phyloP scores from a whole-genome alignment of 202 grass and related monocot genomes.

The Carex sylvatica region DNA sequence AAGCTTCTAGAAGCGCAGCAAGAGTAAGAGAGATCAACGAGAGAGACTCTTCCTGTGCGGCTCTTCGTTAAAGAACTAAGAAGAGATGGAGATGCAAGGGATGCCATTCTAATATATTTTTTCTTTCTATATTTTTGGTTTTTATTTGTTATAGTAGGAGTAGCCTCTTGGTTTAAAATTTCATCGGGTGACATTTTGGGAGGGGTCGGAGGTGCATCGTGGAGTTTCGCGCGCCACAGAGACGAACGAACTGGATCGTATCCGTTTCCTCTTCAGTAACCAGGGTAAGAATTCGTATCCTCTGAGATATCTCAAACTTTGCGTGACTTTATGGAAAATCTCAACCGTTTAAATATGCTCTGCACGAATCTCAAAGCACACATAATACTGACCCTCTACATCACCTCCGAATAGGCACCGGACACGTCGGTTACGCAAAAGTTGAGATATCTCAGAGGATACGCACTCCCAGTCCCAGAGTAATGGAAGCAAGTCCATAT shows the following conservation, averaged over 20 bases:
- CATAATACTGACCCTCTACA: no score
- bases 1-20: slow-evolving; percentile 19
- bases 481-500: no score
- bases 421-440: no score
- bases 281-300: no score
- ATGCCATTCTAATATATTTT: slow-evolving; percentile 30
- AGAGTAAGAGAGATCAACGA: slow-evolving; percentile 16
- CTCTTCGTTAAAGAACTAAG: slow-evolving; percentile 38
- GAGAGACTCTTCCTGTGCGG: slow-evolving; percentile 5
- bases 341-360: no score
- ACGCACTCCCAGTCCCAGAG: no score
- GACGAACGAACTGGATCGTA: not conserved
- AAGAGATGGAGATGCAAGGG: slow-evolving; percentile 33
- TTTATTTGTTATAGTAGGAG: not conserved
- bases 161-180: not conserved
- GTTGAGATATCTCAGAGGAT: no score
- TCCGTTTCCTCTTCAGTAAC: no score
- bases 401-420: no score
- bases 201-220: slow-evolving; percentile 37
- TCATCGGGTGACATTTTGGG: not conserved
- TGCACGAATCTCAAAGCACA: no score
- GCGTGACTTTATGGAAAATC: no score
- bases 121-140: not conserved
- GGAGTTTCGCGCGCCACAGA: slow-evolving; percentile 56
- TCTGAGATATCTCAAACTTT: no score